These are phyloP conservation scores for Lichtheimia corymbifera DNA, from an alignment of 371 early-diverging fungal species.

Conservation along the genomic window DNA sequence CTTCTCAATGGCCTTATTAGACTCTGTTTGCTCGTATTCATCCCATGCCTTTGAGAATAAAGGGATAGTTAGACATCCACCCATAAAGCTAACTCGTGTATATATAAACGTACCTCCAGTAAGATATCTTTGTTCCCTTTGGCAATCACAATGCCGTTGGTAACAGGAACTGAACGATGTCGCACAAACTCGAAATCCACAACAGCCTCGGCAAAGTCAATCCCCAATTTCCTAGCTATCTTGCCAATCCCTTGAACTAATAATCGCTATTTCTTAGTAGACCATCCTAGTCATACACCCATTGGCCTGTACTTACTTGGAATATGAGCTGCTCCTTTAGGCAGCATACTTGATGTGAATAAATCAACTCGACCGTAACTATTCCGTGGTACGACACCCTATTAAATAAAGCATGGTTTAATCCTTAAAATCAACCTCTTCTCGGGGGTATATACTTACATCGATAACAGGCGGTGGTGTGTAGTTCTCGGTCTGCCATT, in stretches of 20 bases:
- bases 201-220: constrained; percentile 83
- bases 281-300: neutral
- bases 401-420: neutral
- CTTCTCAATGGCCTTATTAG: constrained; percentile 48
- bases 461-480: constrained; percentile 66
- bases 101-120: constrained; percentile 50
- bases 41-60: constrained; percentile 44
- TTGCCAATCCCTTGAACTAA: constrained; percentile 56
- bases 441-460: constrained; percentile 29
- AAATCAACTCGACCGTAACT: constrained; percentile 81
- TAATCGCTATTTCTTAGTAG: neutral
- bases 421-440: too few species aligned
- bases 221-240: constrained; percentile 70
- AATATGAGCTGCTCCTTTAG: constrained; percentile 79
- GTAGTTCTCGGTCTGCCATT: constrained; percentile 85
- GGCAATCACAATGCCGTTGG: constrained; percentile 76
- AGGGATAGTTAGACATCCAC: neutral
- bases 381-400: constrained; percentile 84
- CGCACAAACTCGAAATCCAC: constrained; percentile 78
- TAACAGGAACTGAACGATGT: constrained; percentile 65
- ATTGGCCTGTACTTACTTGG: constrained; percentile 38
- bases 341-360: constrained; percentile 82
- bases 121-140: constrained; percentile 60
- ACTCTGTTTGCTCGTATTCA: constrained; percentile 43
- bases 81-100: neutral